phyloP scores from a whole-genome alignment of 371 early-diverging fungal species.

The Mucor indicus region DNA sequence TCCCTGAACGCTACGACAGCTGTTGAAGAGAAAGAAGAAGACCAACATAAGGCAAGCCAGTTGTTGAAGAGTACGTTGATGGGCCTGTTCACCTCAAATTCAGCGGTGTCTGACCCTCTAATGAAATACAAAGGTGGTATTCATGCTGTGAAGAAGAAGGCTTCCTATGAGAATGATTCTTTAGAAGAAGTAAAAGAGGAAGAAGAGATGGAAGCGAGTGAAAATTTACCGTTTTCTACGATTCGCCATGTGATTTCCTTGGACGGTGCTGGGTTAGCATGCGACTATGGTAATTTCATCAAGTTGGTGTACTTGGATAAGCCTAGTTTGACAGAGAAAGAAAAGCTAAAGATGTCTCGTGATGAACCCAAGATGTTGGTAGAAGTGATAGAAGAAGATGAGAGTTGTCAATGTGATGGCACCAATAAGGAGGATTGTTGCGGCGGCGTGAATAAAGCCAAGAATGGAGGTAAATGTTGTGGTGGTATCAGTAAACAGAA shows the following conservation, averaged over 20 bases:
- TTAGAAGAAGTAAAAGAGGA: no score
- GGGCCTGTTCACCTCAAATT: conserved; percentile 15
- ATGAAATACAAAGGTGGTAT: conserved; percentile 10
- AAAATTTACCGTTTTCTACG: conserved; percentile 27
- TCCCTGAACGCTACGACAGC: no score
- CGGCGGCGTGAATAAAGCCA: conserved; percentile 21
- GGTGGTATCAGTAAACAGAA: conserved; percentile 10
- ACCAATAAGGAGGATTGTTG: conserved; percentile 14
- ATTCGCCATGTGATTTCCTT: conserved; percentile 22
- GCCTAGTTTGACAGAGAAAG: conserved; percentile 20
- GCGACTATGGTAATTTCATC: conserved; percentile 38
- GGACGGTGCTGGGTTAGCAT: conserved; percentile 26
- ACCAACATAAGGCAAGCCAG: neutral
- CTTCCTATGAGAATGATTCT: no score
- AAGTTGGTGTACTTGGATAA: conserved; percentile 27
- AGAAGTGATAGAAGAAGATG: conserved; percentile 4
- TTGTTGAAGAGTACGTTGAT: conserved; percentile 4
- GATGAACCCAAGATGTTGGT: neutral
- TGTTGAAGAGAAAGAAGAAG: conserved; percentile 1
- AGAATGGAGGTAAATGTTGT: conserved; percentile 21
- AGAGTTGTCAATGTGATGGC: conserved; percentile 1
- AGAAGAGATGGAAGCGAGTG: conserved; percentile 28
- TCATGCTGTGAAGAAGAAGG: no score
- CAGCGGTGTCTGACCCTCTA: no score
- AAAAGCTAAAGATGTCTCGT: conserved; percentile 1